Conservation (phyloP, 352 stramenopile genomes). For the Globisporangium carolinianum region DNA sequence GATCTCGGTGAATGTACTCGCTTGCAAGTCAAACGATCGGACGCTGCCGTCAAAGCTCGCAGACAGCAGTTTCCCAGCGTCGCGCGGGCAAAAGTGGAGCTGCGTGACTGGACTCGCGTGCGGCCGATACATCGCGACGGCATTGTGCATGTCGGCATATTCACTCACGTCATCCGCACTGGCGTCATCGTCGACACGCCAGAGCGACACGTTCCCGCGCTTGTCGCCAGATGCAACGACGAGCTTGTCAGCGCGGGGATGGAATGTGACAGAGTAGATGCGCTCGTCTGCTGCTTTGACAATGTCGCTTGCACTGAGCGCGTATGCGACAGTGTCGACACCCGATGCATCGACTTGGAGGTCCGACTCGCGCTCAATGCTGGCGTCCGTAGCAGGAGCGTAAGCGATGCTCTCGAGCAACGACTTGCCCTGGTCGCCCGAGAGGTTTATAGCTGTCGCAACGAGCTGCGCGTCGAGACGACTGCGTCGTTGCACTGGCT, state of each 20-base stretch:
- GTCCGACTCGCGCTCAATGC: conserved; percentile 25
- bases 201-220: conserved; percentile 63
- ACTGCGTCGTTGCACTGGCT: too few species aligned
- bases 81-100: conserved; percentile 40
- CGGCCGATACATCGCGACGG: conserved; percentile 58
- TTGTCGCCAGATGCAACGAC: conserved; percentile 72
- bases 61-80: conserved; percentile 56
- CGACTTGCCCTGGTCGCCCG: conserved; percentile 21
- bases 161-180: neutral
- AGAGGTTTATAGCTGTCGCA: conserved; percentile 13
- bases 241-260: conserved; percentile 50
- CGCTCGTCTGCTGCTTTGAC: conserved; percentile 66
- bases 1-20: conserved; percentile 41
- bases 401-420: conserved; percentile 36
- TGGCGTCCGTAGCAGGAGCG: conserved; percentile 8
- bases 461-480: too few species aligned
- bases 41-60: conserved; percentile 68
- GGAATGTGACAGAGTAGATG: conserved; percentile 75
- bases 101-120: conserved; percentile 60
- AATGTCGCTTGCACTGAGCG: conserved; percentile 43
- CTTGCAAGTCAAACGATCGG: conserved; percentile 59
- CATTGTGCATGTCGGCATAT: conserved; percentile 10
- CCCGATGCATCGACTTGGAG: conserved; percentile 28
- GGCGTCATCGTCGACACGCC: conserved; percentile 29
- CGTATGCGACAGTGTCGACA: conserved; percentile 39